Conservation (phyloP, 441 rosid species). For the Melastoma candidum region DNA sequence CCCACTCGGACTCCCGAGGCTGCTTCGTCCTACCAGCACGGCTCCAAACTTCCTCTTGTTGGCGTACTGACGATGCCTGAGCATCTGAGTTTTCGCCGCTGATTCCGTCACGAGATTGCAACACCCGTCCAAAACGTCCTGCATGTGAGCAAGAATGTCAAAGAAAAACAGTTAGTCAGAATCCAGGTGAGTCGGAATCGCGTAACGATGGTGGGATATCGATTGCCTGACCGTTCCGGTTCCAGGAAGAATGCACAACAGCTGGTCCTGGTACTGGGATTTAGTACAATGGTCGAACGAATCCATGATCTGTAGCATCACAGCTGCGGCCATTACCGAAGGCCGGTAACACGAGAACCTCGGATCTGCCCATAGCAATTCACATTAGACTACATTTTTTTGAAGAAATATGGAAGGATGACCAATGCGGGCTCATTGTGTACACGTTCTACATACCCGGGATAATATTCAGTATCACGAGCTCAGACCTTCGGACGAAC, state of each 20-base stretch:
- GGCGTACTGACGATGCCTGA: conserved; percentile 1
- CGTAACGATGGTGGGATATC: not conserved
- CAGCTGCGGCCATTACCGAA: conserved; percentile 76
- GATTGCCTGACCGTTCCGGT: conserved; percentile 37
- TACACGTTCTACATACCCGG: conserved; percentile 37
- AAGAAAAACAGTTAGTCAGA: not conserved
- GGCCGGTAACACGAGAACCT: conserved; percentile 61
- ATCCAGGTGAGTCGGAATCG: not conserved
- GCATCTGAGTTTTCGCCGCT: conserved; percentile 4
- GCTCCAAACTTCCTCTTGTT: conserved; percentile 36
- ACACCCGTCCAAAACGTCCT: conserved; percentile 56
- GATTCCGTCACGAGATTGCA: conserved; percentile 35
- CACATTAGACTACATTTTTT: too few relatives aligned
- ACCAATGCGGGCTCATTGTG: conserved; percentile 1
- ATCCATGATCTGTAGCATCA: conserved; percentile 72
- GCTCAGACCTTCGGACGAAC: conserved; percentile 56
- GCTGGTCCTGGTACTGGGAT: conserved; percentile 45
- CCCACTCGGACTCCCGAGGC: conserved; percentile 50
- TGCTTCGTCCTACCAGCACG: conserved; percentile 3
- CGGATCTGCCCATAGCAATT: conserved; percentile 34
- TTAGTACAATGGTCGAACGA: conserved; percentile 55
- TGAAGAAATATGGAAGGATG: not conserved
- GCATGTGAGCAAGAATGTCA: conserved; percentile 7
- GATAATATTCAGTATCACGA: conserved; percentile 46
- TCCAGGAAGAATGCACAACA: conserved; percentile 42